phyloP scores from a whole-genome alignment of 352 stramenopile species.

The Pythium aristosporum region DNA sequence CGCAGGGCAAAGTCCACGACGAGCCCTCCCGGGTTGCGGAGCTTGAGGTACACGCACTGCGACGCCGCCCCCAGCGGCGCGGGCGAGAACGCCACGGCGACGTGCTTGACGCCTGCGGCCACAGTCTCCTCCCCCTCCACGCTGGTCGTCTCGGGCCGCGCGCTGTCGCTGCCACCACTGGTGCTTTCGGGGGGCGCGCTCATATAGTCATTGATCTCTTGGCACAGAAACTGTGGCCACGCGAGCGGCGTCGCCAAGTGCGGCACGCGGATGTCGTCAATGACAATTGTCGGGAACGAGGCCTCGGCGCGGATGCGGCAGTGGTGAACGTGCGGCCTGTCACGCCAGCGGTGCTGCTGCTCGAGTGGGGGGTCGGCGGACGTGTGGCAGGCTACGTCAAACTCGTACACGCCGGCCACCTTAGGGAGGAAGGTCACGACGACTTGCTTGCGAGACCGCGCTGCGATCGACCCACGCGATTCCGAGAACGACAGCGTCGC shows the following conservation, averaged over 20 bases:
- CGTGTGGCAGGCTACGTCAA: constrained; percentile 64
- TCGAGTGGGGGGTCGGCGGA: constrained; percentile 10
- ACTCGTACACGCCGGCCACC: constrained; percentile 65
- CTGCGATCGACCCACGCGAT: constrained; percentile 57
- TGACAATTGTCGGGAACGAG: constrained; percentile 85
- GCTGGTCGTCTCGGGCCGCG: neutral
- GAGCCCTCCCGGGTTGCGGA: constrained; percentile 86
- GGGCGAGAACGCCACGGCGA: constrained; percentile 81
- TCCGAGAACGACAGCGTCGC: constrained; percentile 59
- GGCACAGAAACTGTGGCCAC: constrained; percentile 76
- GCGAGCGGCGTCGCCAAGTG: constrained; percentile 46
- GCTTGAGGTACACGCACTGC: constrained; percentile 70
- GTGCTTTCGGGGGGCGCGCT: constrained; percentile 31
- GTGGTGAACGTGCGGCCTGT: constrained; percentile 29
- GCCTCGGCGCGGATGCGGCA: constrained; percentile 68
- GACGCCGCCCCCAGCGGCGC: constrained; percentile 45
- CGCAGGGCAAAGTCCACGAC: constrained; percentile 83
- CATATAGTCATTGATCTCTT: constrained; percentile 72
- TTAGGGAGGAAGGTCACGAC: constrained; percentile 72
- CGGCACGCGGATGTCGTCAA: constrained; percentile 79
- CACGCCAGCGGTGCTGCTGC: constrained; percentile 16
- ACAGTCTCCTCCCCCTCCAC: constrained; percentile 14
- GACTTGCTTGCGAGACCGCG: constrained; percentile 76
- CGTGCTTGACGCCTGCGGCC: constrained; percentile 37
- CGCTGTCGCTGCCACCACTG: neutral